A percentile compares a stretch with the other conserved stretches of the same genome.
Conservation (phyloP, 768 basidiomycete genomes). For the Lactarius evosmus region DNA sequence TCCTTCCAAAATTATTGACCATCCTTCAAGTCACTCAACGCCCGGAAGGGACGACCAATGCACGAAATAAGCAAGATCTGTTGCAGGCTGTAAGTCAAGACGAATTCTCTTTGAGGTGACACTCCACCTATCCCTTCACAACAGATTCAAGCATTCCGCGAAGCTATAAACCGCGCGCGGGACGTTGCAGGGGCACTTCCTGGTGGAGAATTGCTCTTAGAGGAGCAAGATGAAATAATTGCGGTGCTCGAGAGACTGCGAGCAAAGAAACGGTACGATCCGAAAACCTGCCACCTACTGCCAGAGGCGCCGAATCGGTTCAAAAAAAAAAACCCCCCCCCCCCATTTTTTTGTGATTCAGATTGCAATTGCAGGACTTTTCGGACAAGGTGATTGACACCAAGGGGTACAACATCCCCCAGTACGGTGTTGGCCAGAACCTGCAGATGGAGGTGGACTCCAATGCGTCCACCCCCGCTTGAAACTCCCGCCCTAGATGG, state of each 20-base stretch:
- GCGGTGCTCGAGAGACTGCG: slow-evolving; percentile 60
- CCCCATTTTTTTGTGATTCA: slow-evolving; percentile 29
- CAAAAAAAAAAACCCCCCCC: background rate
- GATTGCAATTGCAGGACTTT: slow-evolving; percentile 55
- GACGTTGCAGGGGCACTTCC: slow-evolving; percentile 56
- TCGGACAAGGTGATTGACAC: slow-evolving; percentile 42
- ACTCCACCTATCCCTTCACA: background rate
- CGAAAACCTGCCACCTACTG: background rate
- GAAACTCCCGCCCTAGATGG: background rate
- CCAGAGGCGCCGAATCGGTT: background rate
- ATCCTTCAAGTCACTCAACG: slow-evolving; percentile 60
- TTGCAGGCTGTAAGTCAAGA: slow-evolving; percentile 51
- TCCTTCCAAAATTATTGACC: slow-evolving; percentile 57
- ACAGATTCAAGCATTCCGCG: slow-evolving; percentile 75
- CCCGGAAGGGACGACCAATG: slow-evolving; percentile 50
- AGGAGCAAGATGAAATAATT: slow-evolving; percentile 71
- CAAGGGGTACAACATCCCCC: slow-evolving; percentile 27
- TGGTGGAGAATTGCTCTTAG: slow-evolving; percentile 66
- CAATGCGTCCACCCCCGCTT: slow-evolving; percentile 64
- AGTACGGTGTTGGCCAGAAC: slow-evolving; percentile 28
- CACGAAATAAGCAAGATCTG: slow-evolving; percentile 61
- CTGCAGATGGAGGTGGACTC: slow-evolving; percentile 68
- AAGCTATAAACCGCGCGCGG: slow-evolving; percentile 53
- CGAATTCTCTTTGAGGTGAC: slow-evolving; percentile 27
- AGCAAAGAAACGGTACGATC: slow-evolving; percentile 56